Base-by-base conservation (phyloP, 129 eudicot genomes). In the Tagetes patula region DNA sequence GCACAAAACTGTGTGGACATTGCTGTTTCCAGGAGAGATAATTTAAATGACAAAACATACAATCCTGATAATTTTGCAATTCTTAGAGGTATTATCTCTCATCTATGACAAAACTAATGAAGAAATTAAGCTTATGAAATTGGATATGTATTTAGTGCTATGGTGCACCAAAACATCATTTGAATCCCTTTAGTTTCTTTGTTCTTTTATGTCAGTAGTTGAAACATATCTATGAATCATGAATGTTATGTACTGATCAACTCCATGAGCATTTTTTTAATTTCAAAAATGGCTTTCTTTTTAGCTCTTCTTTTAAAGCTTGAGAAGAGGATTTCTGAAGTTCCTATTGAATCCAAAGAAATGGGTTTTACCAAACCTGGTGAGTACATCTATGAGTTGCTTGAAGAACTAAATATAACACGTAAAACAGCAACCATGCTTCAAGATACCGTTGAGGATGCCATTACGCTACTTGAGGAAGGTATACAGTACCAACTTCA, bases 61-160 rank as follows among this genome's bases (percentile, higher is more conserved):
- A 90, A 90, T 81, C 98, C 98, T 47, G 97, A 90, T 61, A 80
- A 88, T 78, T 94, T 90, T 82, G 96, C 98, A 61, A 88, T 90
- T 86, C 98, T 94, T 13, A 88, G 81, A 90, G 97, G 98, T 94
- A 85, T 34, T 58, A 10, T 69, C 36, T 70, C 66, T 4, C 47
- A 1, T 39, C 32, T 40, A 40, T 49, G 38, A 63, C 47, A 59
- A 37, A 68, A 46, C 30, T 30, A 33, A 67, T 70, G 76, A 72
- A 45, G 34, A 53, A 61, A 47, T 73, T 73, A 45, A 27, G 77
- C 77, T 59, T 37, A 43, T 60, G 37, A 73, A 71, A 58, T 30
- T 56, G 48, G 52, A 34, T 43, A 38, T n/a, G 46, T 34, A 36
- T 61, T 71, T 45, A 32, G 38, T 49, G 73, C 4, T 64, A 52